Conservation (phyloP, 352 stramenopile species). For the Saprolegnia diclina region DNA sequence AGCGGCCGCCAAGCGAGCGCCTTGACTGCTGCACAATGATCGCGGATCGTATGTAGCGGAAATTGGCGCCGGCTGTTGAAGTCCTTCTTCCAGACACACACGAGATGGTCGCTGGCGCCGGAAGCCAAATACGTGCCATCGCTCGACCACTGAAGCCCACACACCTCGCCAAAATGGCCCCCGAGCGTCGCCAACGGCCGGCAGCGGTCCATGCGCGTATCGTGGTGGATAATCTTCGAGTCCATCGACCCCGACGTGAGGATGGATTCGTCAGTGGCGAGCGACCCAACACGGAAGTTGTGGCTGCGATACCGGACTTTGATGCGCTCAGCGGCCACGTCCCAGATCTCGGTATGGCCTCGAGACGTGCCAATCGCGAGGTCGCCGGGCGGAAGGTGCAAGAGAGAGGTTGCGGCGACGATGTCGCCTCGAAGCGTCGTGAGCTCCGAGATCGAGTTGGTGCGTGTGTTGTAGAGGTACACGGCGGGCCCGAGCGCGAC, state of each 20-base stretch:
- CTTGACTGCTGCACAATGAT: conserved; percentile 17
- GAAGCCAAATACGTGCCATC: conserved; percentile 16
- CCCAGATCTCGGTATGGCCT: conserved; percentile 14
- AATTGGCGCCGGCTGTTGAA: not conserved
- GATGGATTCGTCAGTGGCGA: not conserved
- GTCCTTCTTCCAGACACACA: conserved; percentile 21
- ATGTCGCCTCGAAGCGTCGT: not conserved
- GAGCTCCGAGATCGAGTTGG: conserved; percentile 17
- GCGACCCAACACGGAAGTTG: not conserved
- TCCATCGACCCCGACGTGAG: conserved; percentile 20
- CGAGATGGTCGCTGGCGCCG: conserved; percentile 18
- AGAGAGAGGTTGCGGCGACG: not conserved
- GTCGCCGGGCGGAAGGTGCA: not conserved
- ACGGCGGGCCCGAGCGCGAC: conserved; percentile 19
- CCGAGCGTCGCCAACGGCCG: conserved; percentile 1
- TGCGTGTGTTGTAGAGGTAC: conserved; percentile 10
- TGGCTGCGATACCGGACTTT: not conserved
- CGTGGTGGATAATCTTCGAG: conserved; percentile 19
- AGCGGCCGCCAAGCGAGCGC: conserved; percentile 13
- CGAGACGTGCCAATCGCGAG: conserved; percentile 7
- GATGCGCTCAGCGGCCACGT: not conserved
- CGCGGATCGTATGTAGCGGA: conserved; percentile 8
- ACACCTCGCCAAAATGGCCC: conserved; percentile 18
- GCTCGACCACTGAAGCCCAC: conserved; percentile 15
- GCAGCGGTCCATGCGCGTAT: conserved; percentile 2